Base-by-base conservation (phyloP, 106 monocot species). In the Dendrobium catenatum region DNA sequence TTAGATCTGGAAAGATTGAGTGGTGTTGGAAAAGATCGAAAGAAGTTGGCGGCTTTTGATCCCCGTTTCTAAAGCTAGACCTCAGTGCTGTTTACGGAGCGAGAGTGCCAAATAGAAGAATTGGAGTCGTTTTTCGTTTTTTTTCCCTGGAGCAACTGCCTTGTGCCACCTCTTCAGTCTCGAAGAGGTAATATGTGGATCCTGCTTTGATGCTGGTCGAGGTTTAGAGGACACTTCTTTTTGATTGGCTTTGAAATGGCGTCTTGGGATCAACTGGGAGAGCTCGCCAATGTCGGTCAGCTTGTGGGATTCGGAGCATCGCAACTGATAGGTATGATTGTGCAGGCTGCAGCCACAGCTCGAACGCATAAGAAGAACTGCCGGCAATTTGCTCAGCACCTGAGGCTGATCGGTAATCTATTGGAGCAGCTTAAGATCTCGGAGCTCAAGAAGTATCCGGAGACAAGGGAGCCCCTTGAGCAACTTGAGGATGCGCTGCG, bases 401-500 rank as follows among this genome's bases (percentile, higher is more conserved):
- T 82, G 43, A 82, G 77, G 43, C 19, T 82, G 47, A 82, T 82
- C 29, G 82, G 82, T 0, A 91, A 89, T 73, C 81, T 94, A 31
- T 77, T 89, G 64, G 82, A 85, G 51, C 89, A 90, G 84, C 89
- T 93, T 49, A 87, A 85, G 84, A 83, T 89, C 72, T 89, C 93
- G 0, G 90, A 93, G 87, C 84, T 93, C 40, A 93, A 89, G 82
- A 85, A 75, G 84, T 86, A 93, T 68, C 87, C 90, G 13, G 93
- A 90, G 81, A 93, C 89, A 1, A 77, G 93, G 48, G 90, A 90
- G 77, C 90, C 93, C 1, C 74, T 93, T 78, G 90, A 90, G 84
- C 87, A 90, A 84, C 83, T 93, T 29, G 93, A 93, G 80, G 93
- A 93, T 67, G 85, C 90, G 0, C 81, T 93, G 9, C 79, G 93